Conservation (phyloP, 75 land plant species). For the Pseudotsuga menziesii region DNA sequence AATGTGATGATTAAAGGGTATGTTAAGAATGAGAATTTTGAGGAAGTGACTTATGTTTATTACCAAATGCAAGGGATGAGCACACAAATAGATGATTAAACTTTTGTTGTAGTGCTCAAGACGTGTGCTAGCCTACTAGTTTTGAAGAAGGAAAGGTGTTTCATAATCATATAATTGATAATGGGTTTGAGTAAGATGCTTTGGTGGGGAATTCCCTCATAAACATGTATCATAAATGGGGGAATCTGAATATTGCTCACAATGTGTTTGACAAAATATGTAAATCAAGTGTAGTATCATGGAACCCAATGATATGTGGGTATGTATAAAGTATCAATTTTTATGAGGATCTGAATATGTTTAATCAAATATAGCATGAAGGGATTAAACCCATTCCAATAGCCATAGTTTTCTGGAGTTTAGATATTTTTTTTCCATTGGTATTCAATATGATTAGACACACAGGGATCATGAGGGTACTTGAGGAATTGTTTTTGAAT, state of each 20-base stretch:
- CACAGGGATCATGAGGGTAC: too few relatives aligned
- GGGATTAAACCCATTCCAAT: slow-evolving; percentile 32
- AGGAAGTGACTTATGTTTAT: slow-evolving; percentile 60
- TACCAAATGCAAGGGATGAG: slow-evolving; percentile 61
- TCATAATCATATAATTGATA: slow-evolving; percentile 48
- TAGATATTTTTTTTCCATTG: too few relatives aligned
- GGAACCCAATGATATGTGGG: slow-evolving; percentile 53
- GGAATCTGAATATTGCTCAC: slow-evolving; percentile 20
- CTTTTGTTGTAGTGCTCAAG: slow-evolving; percentile 54
- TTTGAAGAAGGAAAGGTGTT: slow-evolving; percentile 45
- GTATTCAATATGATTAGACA: too few relatives aligned
- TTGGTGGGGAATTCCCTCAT: slow-evolving; percentile 53
- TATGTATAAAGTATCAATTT: slow-evolving; percentile 35
- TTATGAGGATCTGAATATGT: slow-evolving; percentile 35
- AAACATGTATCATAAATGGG: slow-evolving; percentile 39
- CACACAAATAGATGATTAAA: slow-evolving; percentile 43
- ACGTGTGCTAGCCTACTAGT: slow-evolving; percentile 50
- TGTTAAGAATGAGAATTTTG: slow-evolving; percentile 29
- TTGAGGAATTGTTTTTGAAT: too few relatives aligned
- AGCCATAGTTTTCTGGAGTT: too few relatives aligned
- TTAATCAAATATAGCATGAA: slow-evolving; percentile 29
- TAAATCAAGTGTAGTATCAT: slow-evolving; percentile 28
- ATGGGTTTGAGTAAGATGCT: slow-evolving; percentile 25
- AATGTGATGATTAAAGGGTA: slow-evolving; percentile 68
- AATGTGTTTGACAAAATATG: neutral